Base-by-base conservation (phyloP, 768 basidiomycete species). In the Sarcomyxa edulis region DNA sequence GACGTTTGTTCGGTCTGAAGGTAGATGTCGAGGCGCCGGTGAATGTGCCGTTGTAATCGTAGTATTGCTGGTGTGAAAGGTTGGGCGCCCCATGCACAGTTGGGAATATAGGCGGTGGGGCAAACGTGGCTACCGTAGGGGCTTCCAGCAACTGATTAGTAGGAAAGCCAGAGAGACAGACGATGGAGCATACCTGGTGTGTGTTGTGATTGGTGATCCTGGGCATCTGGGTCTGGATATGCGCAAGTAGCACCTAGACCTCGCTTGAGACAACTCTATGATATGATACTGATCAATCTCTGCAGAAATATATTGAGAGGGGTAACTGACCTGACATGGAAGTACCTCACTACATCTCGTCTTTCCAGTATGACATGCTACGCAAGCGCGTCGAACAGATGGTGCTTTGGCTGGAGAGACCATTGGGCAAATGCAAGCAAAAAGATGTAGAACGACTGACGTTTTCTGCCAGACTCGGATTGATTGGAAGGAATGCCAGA, bases 341-440 rank as follows among this genome's bases (percentile, higher is more conserved):
- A 89, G 69, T 23, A 77, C 78, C 61, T 89, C 86, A 49, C 83
- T 86, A 51, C 86, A 89, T 49, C 85, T 68, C 9, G 86, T 89
- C 64, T 89, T 89, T 36, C 86, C 86, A 35, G 83, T 67, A 59
- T 89, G 86, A 60, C 86, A 89, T 10, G 86, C 81, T 26, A 78
- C 73, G 47, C 86, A 89, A 1, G 86, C 86, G 46, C 86, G 71
- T 47, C 86, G 76, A 39, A 87, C 86, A 30, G 84, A 87, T 22
- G 85, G 84, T 30, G 81, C 82, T 61, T 89, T 87, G 44, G 84
- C 84, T 86, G 55, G 35, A 40, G 37, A 4, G n/a, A 35, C 35
- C 31, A 37, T 18, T 15, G 18, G 20, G 6, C 16, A 14, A 27
- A n/a, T n/a, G n/a, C n/a, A 18, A 21, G 21, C 21, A 18, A 38